phyloP scores from a whole-genome alignment of 441 rosid genomes.

The Euphorbia neoarborescens region DNA sequence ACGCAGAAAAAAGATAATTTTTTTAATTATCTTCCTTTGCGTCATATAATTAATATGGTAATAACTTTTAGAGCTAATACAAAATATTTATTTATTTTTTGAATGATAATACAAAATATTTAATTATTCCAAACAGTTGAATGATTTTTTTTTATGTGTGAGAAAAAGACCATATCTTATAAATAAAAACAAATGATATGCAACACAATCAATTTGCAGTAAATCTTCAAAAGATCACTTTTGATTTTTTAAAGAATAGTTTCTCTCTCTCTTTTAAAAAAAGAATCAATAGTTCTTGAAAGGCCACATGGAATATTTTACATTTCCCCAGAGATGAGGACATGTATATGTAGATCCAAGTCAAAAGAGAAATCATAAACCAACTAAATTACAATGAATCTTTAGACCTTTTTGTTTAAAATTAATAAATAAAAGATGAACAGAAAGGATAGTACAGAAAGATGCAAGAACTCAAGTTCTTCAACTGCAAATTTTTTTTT shows the following conservation, averaged over 20 bases:
- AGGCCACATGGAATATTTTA: constrained; percentile 15
- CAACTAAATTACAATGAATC: not conserved
- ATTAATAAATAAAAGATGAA: not conserved
- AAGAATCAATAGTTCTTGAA: not conserved
- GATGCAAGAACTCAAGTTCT: constrained; percentile 17
- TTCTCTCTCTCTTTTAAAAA: not conserved
- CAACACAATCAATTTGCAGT: not conserved
- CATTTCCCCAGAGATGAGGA: constrained; percentile 2
- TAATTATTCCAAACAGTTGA: too few relatives aligned
- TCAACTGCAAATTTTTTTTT: constrained; percentile 41
- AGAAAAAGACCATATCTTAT: not conserved
- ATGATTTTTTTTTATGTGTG: too few relatives aligned
- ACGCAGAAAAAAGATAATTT: too few relatives aligned
- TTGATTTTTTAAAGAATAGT: not conserved
- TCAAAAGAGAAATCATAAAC: constrained; percentile 9
- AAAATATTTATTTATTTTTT: too few relatives aligned
- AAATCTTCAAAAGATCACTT: not conserved
- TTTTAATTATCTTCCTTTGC: too few relatives aligned
- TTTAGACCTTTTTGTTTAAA: not conserved
- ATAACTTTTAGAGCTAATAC: too few relatives aligned
- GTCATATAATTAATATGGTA: too few relatives aligned
- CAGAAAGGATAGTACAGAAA: constrained; percentile 13
- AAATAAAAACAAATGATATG: not conserved
- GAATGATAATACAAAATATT: too few relatives aligned
- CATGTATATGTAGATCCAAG: constrained; percentile 17